These are phyloP conservation scores for Rhynchospora breviuscula DNA, from an alignment of 176 grass and related monocot species.

Conservation along the genomic window DNA sequence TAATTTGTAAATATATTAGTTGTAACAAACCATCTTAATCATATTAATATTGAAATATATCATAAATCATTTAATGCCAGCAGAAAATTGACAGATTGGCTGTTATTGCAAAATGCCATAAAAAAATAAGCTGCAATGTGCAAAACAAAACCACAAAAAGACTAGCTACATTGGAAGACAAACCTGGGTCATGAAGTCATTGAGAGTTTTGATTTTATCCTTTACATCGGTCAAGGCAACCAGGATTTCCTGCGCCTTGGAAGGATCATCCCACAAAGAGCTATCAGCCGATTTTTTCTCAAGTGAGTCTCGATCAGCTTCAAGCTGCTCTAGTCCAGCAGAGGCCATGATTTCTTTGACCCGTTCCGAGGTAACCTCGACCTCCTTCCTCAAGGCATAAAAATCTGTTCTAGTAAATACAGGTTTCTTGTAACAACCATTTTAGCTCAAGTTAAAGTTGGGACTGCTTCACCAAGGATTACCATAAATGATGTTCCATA, in stretches of 20 bases:
- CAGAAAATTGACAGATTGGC: neutral
- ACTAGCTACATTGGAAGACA: neutral
- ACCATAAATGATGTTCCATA: neutral
- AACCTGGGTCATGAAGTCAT: slow-evolving; percentile 73
- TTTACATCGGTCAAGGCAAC: slow-evolving; percentile 82
- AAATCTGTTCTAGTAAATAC: slow-evolving; percentile 43
- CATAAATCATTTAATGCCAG: neutral
- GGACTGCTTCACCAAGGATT: neutral
- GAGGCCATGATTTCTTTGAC: slow-evolving; percentile 64
- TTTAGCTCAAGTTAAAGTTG: neutral
- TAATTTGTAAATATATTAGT: neutral
- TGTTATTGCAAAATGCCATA: neutral
- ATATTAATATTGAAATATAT: neutral
- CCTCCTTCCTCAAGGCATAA: slow-evolving; percentile 83
- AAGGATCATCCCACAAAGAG: slow-evolving; percentile 90
- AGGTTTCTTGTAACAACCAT: neutral
- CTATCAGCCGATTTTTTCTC: slow-evolving; percentile 71
- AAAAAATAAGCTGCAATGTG: neutral
- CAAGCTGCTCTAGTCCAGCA: slow-evolving; percentile 52
- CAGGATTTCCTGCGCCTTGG: slow-evolving; percentile 80
- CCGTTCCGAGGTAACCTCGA: slow-evolving; percentile 52
- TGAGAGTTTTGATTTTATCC: slow-evolving; percentile 78
- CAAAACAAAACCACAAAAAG: neutral
- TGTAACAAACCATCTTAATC: neutral
- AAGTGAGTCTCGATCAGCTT: slow-evolving; percentile 48